Evolutionary conservation across 2,329 filamentous ascomycete genomes (phyloP), one percentile per base, ranked within the genome.

Genomic region (Penicillium sp.): DNA sequence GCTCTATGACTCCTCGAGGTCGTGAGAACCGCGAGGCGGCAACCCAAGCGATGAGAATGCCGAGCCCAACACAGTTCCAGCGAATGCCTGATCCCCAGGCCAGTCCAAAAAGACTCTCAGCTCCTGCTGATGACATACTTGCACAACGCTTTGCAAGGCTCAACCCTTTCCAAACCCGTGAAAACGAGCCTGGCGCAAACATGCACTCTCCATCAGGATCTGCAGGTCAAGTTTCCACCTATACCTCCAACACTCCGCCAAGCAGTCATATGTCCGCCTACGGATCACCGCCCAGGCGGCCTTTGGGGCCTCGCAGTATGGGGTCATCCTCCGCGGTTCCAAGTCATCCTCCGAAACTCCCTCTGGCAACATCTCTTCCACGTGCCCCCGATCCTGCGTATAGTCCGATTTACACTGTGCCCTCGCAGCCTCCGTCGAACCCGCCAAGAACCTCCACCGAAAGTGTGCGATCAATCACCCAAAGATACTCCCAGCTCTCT

Each of bases 351-450:
- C 76, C 76, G 1, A 80, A 80, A 56, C 65, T 79, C 44, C 78
- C 78, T 14, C 60, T 74, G 19, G 69, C 73, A 50, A 70, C 75
- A 26, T 71, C 74, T 14, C 70, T 81, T 50, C 79, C 79, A 35
- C 77, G 76, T 58, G 76, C 78, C 26, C 79, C 79, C 9, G 77
- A 76, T 56, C 79, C 79, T n/a, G 71, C 79, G 4, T 81, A 81
- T 59, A 79, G 76, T 56, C 79, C 79, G 33, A 74, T 77, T 45
- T 76, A 69, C 59, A 77, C 73, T 1, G 72, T 76, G 5, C 70
- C 77, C 27, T 71, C 71, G 7, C 72, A 76, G 21, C 70, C 70
- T 7, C 71, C 71, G 29, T 65, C 68, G 10, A 75, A 76, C 49
- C 72, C 75, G 9, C 76, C 72, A 21, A 69, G 73, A 54, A 74